Base-by-base conservation (phyloP, 2,329 filamentous ascomycete genomes). In the Calonectria pteridis region DNA sequence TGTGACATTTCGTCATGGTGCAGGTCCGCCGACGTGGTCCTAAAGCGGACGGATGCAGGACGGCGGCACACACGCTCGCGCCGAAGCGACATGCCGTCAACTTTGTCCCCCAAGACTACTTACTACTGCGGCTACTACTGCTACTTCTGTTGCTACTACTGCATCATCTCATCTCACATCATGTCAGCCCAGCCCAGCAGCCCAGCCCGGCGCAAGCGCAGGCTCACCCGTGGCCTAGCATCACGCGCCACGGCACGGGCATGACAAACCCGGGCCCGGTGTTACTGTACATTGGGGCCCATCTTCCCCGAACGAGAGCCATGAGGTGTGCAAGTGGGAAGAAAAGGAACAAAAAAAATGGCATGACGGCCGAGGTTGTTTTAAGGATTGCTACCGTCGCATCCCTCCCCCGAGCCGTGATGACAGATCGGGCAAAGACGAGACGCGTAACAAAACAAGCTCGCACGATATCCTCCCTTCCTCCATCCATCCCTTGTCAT, bases 91-190 rank as follows among this genome's bases (percentile, higher is more conserved):
- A 51, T 51, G 49, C 49, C 49, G 49, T 51, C 49, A 51, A 51
- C 49, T 18, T 33, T 58, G 29, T 58, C 29, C 31, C 4, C 31
- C 4, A 16, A 4, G 35, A 37, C 35, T 4, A 16, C 35, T 37
- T 10, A 10, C 31, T 31, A 31, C 31, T 31, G 31, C 31, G 31
- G 31, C 6, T 4, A 31, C 31, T 31, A 31, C 9, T 31, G 31
- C 31, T 31, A 31, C 9, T 31, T 4, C 31, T 31, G 31, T 9
- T 31, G 31, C 37, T 18, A 20, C 37, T 40, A 16, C 51, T 58
- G 51, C 51, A 58, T 58, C 51, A 58, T 58, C 53, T 58, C 53
- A 58, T 58, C 31, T 53, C 50, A 53, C 50, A 53, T 53, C 53
- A 58, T 58, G 53, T 58, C 53, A 58, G 53, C 50, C 29, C 53